phyloP scores from a whole-genome alignment of 2,329 filamentous ascomycete species.

The Calcarisporium arbuscula region DNA sequence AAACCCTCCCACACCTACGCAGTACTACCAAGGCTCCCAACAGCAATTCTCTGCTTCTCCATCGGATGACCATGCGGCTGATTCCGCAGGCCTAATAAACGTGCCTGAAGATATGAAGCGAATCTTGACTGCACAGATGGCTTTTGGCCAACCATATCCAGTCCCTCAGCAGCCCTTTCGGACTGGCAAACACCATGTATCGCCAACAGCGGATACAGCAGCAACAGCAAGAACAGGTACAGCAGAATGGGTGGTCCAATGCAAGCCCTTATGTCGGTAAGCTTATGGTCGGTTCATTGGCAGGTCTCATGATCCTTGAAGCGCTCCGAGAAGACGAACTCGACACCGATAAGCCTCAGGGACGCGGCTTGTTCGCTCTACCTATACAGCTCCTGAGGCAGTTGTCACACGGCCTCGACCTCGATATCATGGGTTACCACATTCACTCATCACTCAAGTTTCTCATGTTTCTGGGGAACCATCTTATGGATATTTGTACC shows the following conservation, averaged over 20 bases:
- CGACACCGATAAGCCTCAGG: slow-evolving; percentile 56
- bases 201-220: slow-evolving; percentile 52
- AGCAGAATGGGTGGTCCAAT: slow-evolving; percentile 48
- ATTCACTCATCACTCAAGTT: slow-evolving; percentile 47
- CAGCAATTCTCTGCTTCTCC: too few relatives aligned
- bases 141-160: slow-evolving; percentile 47
- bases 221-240: slow-evolving; percentile 40
- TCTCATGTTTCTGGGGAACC: slow-evolving; percentile 44
- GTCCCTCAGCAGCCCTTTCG: slow-evolving; percentile 42
- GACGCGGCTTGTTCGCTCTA: slow-evolving; percentile 60
- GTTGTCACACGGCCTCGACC: slow-evolving; percentile 40
- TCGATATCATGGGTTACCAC: slow-evolving; percentile 50
- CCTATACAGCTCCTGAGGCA: slow-evolving; percentile 52
- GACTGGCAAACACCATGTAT: slow-evolving; percentile 36
- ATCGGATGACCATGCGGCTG: too few relatives aligned
- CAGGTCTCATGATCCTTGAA: slow-evolving; percentile 86
- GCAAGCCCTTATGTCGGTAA: slow-evolving; percentile 58
- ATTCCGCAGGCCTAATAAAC: slow-evolving; percentile 54
- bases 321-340: slow-evolving; percentile 63
- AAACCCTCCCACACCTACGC: slow-evolving; percentile 47
- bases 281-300: slow-evolving; percentile 87
- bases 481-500: slow-evolving; percentile 51
- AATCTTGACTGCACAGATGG: slow-evolving; percentile 52
- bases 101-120: slow-evolving; percentile 62
- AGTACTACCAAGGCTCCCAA: slow-evolving; percentile 37